Evolutionary conservation across 2,329 filamentous ascomycete species (phyloP).

Genomic region (Colletotrichum lini): DNA sequence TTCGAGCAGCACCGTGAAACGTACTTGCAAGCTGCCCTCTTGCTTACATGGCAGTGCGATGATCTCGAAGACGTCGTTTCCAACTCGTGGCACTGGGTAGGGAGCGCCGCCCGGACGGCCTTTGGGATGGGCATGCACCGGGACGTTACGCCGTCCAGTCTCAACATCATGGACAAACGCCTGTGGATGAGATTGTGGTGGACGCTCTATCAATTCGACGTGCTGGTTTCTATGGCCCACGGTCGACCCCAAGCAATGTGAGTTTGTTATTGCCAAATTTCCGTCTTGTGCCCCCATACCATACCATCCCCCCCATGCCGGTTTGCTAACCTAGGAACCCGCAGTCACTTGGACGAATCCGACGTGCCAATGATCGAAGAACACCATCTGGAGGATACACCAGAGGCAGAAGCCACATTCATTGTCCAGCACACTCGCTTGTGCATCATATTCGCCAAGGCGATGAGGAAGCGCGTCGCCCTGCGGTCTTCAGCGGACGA

Average conservation of each 20-base stretch:
- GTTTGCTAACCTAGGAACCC: not conserved
- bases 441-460: constrained; percentile 63
- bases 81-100: constrained; percentile 68
- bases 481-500: constrained; percentile 43
- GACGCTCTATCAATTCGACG: constrained; percentile 57
- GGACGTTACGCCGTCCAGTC: constrained; percentile 48
- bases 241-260: constrained; percentile 66
- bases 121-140: constrained; percentile 68
- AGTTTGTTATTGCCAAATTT: constrained; percentile 23
- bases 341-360: constrained; percentile 63
- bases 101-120: constrained; percentile 65
- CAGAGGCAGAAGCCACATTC: constrained; percentile 57
- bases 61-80: constrained; percentile 68
- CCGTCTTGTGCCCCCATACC: no score
- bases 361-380: constrained; percentile 61
- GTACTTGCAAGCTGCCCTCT: constrained; percentile 67
- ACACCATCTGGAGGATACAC: constrained; percentile 60
- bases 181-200: constrained; percentile 58
- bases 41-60: constrained; percentile 70
- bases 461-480: constrained; percentile 46
- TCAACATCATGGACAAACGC: constrained; percentile 51
- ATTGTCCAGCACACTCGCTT: constrained; percentile 64
- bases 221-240: constrained; percentile 56
- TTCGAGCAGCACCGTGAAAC: constrained; percentile 68
- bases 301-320: not conserved